Base-by-base conservation (phyloP, 2,329 filamentous ascomycete genomes). In the Sclerotinia minor region DNA sequence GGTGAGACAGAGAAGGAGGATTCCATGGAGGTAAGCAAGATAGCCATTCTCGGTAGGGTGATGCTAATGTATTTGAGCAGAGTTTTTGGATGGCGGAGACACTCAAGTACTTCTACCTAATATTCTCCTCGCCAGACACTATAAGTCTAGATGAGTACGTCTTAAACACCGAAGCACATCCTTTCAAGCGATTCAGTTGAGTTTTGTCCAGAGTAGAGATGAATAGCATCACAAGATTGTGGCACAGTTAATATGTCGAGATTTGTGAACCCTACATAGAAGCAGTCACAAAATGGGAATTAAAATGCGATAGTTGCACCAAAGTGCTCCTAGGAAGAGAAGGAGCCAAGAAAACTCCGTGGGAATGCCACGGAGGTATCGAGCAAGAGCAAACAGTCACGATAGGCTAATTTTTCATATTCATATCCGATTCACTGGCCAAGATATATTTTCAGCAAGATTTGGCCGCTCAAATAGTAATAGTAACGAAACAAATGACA, bases 61-160 rank as follows among this genome's bases (percentile, higher is more conserved):
- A 50, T 52, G 21, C 35, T 68, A 53, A 68, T 55, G 0, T 21
- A 8, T 58, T 21, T 24, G 32, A 21, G 38, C 15, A 70, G 69
- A 73, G 71, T 71, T 89, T 88, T 75, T 82, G 87, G 76, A 86
- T 88, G 72, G 86, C 86, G 0, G 87, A 89, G 76, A 84, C 87
- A 65, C 71, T 89, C 72, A 89, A 89, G 78, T 89, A 89, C 73
- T 79, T 81, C 26, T 89, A 86, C 76, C 72, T 89, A 70, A 83
- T 84, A 11, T 76, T 76, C 45, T 69, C 70, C 29, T 69, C 87
- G 50, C 82, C 84, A 0, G 79, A 81, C 29, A 71, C 83, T 45
- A 78, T 87, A 35, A 87, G 82, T 76, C 75, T 89, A 73, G 87
- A 89, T 76, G 81, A 87, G 11, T 88, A 81, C 77, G 84, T 89